Percentiles rank a stretch among this genome's conserved stretches.
These are phyloP conservation scores for Alnus rubra DNA, from an alignment of 306 rosid species.

Conservation along the genomic window DNA sequence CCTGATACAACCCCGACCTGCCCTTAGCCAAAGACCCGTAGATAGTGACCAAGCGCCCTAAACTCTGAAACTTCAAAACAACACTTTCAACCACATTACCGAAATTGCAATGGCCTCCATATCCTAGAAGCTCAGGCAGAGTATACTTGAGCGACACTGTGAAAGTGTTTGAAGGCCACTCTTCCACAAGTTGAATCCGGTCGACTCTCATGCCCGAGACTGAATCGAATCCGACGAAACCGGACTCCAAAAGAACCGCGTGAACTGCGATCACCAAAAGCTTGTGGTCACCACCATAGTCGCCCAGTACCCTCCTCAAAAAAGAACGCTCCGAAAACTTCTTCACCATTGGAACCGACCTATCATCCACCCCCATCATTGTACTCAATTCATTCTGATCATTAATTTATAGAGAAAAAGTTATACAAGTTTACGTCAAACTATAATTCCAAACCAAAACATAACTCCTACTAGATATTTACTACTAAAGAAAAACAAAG, in stretches of 20 bases:
- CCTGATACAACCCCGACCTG: slow-evolving; percentile 41
- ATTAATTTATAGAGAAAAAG: no score
- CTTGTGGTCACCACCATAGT: slow-evolving; percentile 43
- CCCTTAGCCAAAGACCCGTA: slow-evolving; percentile 52
- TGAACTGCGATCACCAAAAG: slow-evolving; percentile 57
- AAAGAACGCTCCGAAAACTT: slow-evolving; percentile 45
- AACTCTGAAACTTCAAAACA: slow-evolving; percentile 55
- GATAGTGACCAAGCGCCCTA: slow-evolving; percentile 48
- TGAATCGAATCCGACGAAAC: slow-evolving; percentile 50
- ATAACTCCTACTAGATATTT: no score
- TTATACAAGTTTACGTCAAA: no score
- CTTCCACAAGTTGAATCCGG: slow-evolving; percentile 33
- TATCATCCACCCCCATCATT: slow-evolving; percentile 37
- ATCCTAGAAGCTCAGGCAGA: slow-evolving; percentile 52
- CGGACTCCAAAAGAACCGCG: slow-evolving; percentile 70
- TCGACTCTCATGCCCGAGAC: slow-evolving; percentile 37
- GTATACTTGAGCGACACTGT: slow-evolving; percentile 54
- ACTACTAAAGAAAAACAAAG: no score
- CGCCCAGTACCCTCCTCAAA: slow-evolving; percentile 47
- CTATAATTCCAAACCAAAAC: no score
- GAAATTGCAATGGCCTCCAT: slow-evolving; percentile 4
- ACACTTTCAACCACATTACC: slow-evolving; percentile 29
- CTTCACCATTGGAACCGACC: slow-evolving; percentile 30
- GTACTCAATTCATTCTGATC: no score
- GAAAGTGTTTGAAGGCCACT: slow-evolving; percentile 40